These are phyloP conservation scores for Talaromyces sp. DNA, from an alignment of 2,329 filamentous ascomycete species.

Conservation along the genomic window DNA sequence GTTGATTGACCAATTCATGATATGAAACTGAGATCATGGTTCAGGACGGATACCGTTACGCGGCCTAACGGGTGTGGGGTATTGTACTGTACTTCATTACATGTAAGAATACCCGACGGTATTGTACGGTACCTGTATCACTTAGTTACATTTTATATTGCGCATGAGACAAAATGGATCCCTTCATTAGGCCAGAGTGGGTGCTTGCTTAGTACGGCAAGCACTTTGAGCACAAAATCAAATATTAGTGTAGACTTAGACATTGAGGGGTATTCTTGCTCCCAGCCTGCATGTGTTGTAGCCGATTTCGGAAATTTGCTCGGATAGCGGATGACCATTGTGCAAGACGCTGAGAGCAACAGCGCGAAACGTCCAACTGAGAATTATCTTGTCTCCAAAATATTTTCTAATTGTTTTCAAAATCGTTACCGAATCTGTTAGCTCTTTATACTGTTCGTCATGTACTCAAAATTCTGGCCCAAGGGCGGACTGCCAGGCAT, in stretches of 20 bases:
- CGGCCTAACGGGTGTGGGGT: neutral
- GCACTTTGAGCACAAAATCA: neutral
- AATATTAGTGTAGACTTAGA: neutral
- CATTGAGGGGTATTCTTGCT: neutral
- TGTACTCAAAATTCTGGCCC: conserved; percentile 38
- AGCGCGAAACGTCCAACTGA: neutral
- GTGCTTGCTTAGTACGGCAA: neutral
- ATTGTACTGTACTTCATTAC: neutral
- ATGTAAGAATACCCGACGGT: neutral
- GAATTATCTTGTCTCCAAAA: neutral
- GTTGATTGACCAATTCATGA: neutral
- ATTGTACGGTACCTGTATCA: conserved; percentile 1
- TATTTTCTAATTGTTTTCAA: neutral
- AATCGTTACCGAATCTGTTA: neutral
- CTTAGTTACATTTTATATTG: neutral
- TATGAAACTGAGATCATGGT: neutral
- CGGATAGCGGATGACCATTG: neutral
- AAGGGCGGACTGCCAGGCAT: conserved; percentile 27
- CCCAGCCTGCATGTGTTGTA: neutral
- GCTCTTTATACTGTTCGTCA: conserved; percentile 14
- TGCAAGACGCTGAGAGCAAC: neutral
- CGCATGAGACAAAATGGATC: neutral
- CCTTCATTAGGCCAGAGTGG: neutral
- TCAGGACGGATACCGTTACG: neutral
- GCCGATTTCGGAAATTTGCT: conserved; percentile 23